A percentile compares a stretch with the other conserved stretches of the same genome.
Conservation (phyloP, 1,284 basidiomycete genomes). For the Mycosarcoma mackinlayi region DNA sequence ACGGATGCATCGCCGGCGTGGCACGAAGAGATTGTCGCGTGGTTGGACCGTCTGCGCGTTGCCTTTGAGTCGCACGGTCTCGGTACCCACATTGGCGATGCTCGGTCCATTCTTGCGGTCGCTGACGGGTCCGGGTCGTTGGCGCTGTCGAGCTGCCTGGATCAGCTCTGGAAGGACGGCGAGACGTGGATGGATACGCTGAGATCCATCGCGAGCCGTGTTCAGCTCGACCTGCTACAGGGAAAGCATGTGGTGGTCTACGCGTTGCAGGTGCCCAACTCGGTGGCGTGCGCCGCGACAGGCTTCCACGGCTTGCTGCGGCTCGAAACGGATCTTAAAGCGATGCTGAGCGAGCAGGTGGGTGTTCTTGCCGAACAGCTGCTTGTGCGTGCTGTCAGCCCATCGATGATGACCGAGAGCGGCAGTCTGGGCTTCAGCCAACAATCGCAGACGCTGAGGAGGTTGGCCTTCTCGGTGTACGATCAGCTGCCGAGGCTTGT, state of each 20-base stretch:
- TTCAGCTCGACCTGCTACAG: constrained; percentile 31
- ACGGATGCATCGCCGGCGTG: constrained; percentile 36
- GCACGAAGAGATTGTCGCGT: constrained; percentile 45
- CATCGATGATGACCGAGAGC: constrained; percentile 42
- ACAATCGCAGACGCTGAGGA: constrained; percentile 19
- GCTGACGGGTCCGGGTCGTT: constrained; percentile 33
- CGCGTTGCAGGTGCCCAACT: constrained; percentile 33
- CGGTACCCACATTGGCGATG: constrained; percentile 36
- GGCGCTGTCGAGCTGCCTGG: constrained; percentile 40
- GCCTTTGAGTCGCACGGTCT: constrained; percentile 49
- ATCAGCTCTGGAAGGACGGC: constrained; percentile 26
- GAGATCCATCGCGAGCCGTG: constrained; percentile 37
- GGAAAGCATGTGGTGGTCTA: constrained; percentile 54
- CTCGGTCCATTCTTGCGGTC: constrained; percentile 31
- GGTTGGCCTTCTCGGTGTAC: constrained; percentile 46
- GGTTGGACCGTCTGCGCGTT: constrained; percentile 42
- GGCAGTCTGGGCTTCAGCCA: constrained; percentile 36
- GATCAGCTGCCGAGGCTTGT: constrained; percentile 47
- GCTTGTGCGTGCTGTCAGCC: constrained; percentile 37
- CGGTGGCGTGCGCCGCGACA: constrained; percentile 7
- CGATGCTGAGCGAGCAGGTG: constrained; percentile 40
- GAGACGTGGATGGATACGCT: constrained; percentile 50
- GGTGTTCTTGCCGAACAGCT: constrained; percentile 41
- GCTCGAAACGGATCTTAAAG: constrained; percentile 38
- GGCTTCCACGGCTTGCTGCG: constrained; percentile 35